Conservation (phyloP, 2,329 filamentous ascomycete genomes). For the Colletotrichum lindemuthianum region DNA sequence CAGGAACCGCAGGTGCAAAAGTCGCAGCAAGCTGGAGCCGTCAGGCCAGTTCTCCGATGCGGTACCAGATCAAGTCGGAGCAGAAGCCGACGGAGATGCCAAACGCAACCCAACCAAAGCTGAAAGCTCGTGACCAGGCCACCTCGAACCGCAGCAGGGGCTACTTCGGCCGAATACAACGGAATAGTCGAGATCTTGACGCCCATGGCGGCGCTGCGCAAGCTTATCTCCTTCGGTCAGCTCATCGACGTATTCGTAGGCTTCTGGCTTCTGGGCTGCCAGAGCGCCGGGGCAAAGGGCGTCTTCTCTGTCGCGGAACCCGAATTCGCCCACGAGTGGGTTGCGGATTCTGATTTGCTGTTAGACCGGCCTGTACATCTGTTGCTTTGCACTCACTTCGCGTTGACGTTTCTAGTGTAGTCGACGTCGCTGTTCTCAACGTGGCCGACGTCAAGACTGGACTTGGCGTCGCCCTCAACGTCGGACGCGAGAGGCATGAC, state of each 20-base stretch:
- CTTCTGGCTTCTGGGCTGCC: constrained; percentile 40
- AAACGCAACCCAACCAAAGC: constrained; percentile 74
- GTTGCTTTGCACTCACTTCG: constrained; percentile 38
- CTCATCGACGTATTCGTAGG: constrained; percentile 39
- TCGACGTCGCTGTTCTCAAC: constrained; percentile 40
- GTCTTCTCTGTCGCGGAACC: constrained; percentile 41
- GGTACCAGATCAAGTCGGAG: constrained; percentile 66
- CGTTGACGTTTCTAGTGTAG: constrained; percentile 45
- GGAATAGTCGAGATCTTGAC: constrained; percentile 74
- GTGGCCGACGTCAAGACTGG: constrained; percentile 30
- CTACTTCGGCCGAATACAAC: constrained; percentile 79
- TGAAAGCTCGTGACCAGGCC: constrained; percentile 81
- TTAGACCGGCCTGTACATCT: background rate
- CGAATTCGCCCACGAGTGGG: constrained; percentile 41
- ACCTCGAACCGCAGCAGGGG: constrained; percentile 74
- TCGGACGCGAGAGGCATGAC: constrained; percentile 32
- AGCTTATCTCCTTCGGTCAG: constrained; percentile 41
- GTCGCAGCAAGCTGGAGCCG: constrained; percentile 70
- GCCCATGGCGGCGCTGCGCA: constrained; percentile 57
- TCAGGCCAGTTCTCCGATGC: constrained; percentile 64
- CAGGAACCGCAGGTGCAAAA: constrained; percentile 66
- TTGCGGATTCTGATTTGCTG: constrained; percentile 40
- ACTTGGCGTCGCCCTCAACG: constrained; percentile 39
- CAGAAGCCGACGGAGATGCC: constrained; percentile 62
- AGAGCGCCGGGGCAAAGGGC: constrained; percentile 43